Evolutionary conservation across 768 basidiomycete genomes (phyloP).

Genomic region (Tylopilus intermedius): DNA sequence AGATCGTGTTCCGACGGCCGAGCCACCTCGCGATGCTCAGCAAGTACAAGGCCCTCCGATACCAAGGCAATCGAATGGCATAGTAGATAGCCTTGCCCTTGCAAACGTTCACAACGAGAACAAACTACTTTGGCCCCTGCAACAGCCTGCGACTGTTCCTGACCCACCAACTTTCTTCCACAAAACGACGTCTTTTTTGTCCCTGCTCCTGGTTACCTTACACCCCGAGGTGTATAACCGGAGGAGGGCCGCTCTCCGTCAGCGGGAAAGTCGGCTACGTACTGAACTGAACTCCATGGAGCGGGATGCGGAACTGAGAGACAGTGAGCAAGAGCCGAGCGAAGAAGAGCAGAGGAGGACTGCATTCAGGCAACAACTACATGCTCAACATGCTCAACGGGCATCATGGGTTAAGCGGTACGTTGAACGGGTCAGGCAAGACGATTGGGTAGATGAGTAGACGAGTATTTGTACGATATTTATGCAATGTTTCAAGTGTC

Average conservation of each 20-base stretch:
- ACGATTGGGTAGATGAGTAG: constrained; percentile 67
- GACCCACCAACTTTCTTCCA: constrained; percentile 46
- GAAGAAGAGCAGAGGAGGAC: constrained; percentile 28
- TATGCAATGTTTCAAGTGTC: not conserved
- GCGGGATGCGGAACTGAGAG: constrained; percentile 22
- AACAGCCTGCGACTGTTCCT: constrained; percentile 12
- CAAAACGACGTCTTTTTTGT: constrained; percentile 50
- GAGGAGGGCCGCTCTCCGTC: constrained; percentile 51
- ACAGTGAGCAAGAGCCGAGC: constrained; percentile 30
- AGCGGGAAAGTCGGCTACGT: constrained; percentile 60
- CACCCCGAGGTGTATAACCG: constrained; percentile 75
- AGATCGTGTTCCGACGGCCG: constrained; percentile 14
- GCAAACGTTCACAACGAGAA: constrained; percentile 57
- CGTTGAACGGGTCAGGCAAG: constrained; percentile 55
- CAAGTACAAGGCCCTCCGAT: constrained; percentile 27
- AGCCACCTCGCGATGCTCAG: constrained; percentile 13
- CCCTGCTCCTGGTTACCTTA: constrained; percentile 54
- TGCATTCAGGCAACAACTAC: constrained; percentile 39
- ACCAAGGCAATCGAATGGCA: constrained; percentile 28
- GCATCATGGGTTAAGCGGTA: constrained; percentile 63
- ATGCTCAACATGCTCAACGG: constrained; percentile 46
- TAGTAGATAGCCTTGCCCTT: constrained; percentile 51
- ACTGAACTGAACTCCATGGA: constrained; percentile 52
- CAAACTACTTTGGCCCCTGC: constrained; percentile 38
- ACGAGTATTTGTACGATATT: constrained; percentile 2